These are phyloP conservation scores for Cryptosporidium ubiquitum DNA, from an alignment of 169 alveolate genomes.

Conservation along the genomic window DNA sequence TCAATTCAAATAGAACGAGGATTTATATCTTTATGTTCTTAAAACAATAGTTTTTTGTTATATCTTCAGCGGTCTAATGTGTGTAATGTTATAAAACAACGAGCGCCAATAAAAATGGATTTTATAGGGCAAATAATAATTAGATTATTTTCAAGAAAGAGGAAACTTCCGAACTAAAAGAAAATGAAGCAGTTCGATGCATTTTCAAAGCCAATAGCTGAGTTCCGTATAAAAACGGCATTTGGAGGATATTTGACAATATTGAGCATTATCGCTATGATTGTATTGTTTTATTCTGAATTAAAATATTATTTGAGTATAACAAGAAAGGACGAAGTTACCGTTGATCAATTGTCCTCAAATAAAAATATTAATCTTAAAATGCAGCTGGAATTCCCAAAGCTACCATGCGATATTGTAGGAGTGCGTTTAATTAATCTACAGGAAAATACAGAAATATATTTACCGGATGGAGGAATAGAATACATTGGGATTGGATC, in stretches of 20 bases:
- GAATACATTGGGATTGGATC: conserved; percentile 7
- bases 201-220: conserved; percentile 68
- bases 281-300: conserved; percentile 60
- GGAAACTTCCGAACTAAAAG: not conserved
- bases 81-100: not conserved
- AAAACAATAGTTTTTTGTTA: not conserved
- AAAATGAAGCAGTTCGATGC: conserved; percentile 73
- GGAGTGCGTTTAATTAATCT: conserved; percentile 37
- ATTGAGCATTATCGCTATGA: conserved; percentile 39
- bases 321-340: conserved; percentile 59
- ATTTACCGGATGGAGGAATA: conserved; percentile 30
- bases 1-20: too few species aligned
- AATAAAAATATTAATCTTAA: conserved; percentile 31
- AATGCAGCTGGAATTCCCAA: conserved; percentile 60
- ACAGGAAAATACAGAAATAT: conserved; percentile 56
- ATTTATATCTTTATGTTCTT: too few species aligned
- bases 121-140: not conserved
- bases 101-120: conserved; percentile 6
- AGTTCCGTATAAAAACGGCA: conserved; percentile 71
- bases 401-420: conserved; percentile 56
- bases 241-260: conserved; percentile 69
- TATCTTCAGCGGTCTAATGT: conserved; percentile 2
- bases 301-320: conserved; percentile 43
- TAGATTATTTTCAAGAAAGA: conserved; percentile 3
- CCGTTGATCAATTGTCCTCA: conserved; percentile 42